Conservation (phyloP, 345 rosid species). For the Boechera stricta region DNA sequence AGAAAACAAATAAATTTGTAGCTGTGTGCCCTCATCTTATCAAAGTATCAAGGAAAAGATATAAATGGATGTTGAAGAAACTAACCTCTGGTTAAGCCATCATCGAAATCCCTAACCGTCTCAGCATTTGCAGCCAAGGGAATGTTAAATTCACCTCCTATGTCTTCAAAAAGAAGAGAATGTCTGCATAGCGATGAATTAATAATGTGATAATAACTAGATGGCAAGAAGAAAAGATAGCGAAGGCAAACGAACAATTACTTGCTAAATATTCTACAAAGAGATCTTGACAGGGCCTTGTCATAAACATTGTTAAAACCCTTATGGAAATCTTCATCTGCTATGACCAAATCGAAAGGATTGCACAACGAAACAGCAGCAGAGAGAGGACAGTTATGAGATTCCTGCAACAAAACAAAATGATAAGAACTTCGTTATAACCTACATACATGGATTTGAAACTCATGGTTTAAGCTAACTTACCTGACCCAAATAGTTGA, state of each 20-base stretch:
- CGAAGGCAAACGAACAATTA: conserved; percentile 36
- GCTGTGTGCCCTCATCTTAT: not conserved
- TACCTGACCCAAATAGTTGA: conserved; percentile 84
- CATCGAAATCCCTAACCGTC: conserved; percentile 83
- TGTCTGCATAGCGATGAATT: conserved; percentile 56
- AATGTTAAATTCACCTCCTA: conserved; percentile 80
- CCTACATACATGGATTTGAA: not conserved
- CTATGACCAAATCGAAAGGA: conserved; percentile 89
- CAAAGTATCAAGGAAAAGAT: not conserved
- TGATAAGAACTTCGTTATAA: not conserved
- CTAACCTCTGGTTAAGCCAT: conserved; percentile 81
- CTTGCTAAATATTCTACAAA: conserved; percentile 70
- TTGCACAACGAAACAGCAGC: conserved; percentile 93
- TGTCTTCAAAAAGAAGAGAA: conserved; percentile 83
- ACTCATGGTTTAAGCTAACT: conserved; percentile 23
- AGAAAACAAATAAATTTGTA: not conserved
- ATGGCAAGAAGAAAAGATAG: conserved; percentile 4
- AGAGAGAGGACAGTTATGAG: conserved; percentile 64
- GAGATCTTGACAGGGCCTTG: conserved; percentile 74
- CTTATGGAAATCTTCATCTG: conserved; percentile 91
- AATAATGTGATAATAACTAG: conserved; percentile 20
- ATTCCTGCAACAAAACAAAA: conserved; percentile 58
- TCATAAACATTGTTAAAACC: conserved; percentile 89
- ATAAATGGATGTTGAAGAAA: not conserved
- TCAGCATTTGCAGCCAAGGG: conserved; percentile 72